A percentile compares a stretch with the other conserved stretches of the same genome.
Conservation (phyloP, 1,139 yeast genomes). For the Kodamaea derodonti region DNA sequence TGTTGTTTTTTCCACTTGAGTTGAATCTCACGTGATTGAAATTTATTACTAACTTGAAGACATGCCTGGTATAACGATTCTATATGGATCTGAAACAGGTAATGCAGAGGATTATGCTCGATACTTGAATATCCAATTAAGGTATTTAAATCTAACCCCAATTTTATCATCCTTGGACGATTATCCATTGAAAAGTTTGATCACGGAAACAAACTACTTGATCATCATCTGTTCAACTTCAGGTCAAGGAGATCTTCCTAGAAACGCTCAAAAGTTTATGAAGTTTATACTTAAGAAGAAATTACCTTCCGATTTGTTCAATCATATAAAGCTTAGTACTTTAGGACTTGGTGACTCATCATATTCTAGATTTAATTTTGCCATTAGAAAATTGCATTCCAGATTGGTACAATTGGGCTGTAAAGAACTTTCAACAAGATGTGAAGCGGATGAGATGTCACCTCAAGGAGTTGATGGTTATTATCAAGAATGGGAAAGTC, state of each 20-base stretch:
- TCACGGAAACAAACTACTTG: conserved; percentile 47
- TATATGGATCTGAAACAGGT: conserved; percentile 94
- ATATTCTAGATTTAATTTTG: conserved; percentile 83
- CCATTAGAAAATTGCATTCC: conserved; percentile 74
- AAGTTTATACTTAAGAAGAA: conserved; percentile 62
- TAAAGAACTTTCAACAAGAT: conserved; percentile 60
- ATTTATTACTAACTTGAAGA: not conserved
- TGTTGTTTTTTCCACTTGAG: conserved; percentile 2
- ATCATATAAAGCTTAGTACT: conserved; percentile 61
- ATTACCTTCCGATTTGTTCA: conserved; percentile 60
- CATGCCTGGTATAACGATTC: conserved; percentile 59
- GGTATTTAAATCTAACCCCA: conserved; percentile 53
- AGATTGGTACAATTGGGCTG: conserved; percentile 84
- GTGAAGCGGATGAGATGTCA: conserved; percentile 87
- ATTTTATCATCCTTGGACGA: conserved; percentile 58
- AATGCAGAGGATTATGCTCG: conserved; percentile 85
- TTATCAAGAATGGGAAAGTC: conserved; percentile 69
- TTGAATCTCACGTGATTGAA: not conserved
- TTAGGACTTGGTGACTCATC: conserved; percentile 97
- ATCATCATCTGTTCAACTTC: conserved; percentile 82
- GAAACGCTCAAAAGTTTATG: conserved; percentile 74
- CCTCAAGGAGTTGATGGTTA: conserved; percentile 78
- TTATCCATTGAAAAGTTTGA: conserved; percentile 49
- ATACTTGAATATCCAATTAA: conserved; percentile 53
- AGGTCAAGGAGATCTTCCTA: conserved; percentile 93